Conservation (phyloP, 2,329 filamentous ascomycete species). For the Macrophomina phaseolina region DNA sequence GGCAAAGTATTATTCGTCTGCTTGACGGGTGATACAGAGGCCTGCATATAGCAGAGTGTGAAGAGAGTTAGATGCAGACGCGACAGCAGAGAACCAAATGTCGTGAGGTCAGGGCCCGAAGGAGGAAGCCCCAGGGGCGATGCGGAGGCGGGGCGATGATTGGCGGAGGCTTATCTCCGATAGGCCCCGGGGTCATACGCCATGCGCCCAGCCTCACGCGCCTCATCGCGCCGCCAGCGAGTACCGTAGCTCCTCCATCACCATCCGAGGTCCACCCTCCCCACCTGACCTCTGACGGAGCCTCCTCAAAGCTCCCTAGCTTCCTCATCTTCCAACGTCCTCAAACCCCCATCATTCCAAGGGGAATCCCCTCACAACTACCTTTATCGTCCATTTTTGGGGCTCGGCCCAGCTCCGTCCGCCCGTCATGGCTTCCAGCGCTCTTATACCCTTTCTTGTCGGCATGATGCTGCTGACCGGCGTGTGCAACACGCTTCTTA, state of each 20-base stretch:
- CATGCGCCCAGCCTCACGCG: slow-evolving; percentile 22
- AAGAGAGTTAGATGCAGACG: no score
- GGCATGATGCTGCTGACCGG: slow-evolving; percentile 96
- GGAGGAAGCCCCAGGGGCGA: background rate
- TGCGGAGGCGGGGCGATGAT: background rate
- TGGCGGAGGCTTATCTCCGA: slow-evolving; percentile 24
- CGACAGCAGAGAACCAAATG: background rate
- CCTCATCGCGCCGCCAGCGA: slow-evolving; percentile 3
- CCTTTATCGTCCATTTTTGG: background rate
- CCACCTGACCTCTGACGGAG: slow-evolving; percentile 18
- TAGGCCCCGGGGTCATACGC: slow-evolving; percentile 14
- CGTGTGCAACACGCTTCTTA: slow-evolving; percentile 94
- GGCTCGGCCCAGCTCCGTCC: slow-evolving; percentile 4
- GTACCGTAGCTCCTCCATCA: slow-evolving; percentile 17
- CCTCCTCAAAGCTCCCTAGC: slow-evolving; percentile 6
- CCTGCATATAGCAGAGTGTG: no score
- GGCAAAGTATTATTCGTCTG: no score
- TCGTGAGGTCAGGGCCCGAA: background rate
- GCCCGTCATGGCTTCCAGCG: slow-evolving; percentile 69
- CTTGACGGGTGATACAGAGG: no score
- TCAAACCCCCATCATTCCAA: background rate
- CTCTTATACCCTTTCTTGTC: slow-evolving; percentile 82
- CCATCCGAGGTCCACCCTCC: slow-evolving; percentile 8
- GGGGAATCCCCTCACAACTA: background rate
- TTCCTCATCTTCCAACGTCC: background rate